Base-by-base conservation (phyloP, 371 early-diverging fungal genomes). In the Mortierella sp. region DNA sequence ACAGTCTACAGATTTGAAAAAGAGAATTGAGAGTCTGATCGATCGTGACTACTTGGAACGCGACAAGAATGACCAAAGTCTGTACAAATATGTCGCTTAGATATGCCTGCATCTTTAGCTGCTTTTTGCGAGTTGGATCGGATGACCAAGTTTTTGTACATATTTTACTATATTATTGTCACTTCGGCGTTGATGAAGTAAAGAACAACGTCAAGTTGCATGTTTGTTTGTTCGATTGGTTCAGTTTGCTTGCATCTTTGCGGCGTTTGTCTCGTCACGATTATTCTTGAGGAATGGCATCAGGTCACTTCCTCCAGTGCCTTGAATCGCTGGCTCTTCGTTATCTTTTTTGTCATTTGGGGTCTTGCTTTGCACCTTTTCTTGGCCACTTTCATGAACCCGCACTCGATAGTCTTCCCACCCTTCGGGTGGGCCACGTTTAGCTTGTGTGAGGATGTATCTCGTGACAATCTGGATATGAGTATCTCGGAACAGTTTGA, bases 21-120 rank as follows among this genome's bases (percentile, higher is more conserved):
- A 94, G 81, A 89, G 97, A 36, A 94, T 98, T 52, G 97, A 98
- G 72, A 88, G 92, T 4, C 81, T 98, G 63, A 95, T 97, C 71
- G 97, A 97, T 43, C 92, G 97, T 24, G 98, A 97, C 69, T 98
- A 95, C 81, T 66, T 98, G 61, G 91, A 90, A 67, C 89, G 98
- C 13, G 97, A 96, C 79, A 83, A 88, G 45, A 73, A 87, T 0
- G 86, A 92, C 66, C 69, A 77, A 33, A 83, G 84, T 21, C 65
- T 87, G 22, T 89, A 92, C 73, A 87, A 83, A 60, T 93, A 93
- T 61, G 60, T 92, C 38, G 90, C 89, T 33, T 92, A 87, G 45
- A 65, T 16, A 0, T 7, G 28, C 13, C 38, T 21, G 4, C 32
- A 47, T 32, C 48, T 57, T 41, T n/a, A 50, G 9, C 47, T 48